These are phyloP conservation scores for Leccinum fuscescens DNA, from an alignment of 1,284 basidiomycete species.

Conservation along the genomic window DNA sequence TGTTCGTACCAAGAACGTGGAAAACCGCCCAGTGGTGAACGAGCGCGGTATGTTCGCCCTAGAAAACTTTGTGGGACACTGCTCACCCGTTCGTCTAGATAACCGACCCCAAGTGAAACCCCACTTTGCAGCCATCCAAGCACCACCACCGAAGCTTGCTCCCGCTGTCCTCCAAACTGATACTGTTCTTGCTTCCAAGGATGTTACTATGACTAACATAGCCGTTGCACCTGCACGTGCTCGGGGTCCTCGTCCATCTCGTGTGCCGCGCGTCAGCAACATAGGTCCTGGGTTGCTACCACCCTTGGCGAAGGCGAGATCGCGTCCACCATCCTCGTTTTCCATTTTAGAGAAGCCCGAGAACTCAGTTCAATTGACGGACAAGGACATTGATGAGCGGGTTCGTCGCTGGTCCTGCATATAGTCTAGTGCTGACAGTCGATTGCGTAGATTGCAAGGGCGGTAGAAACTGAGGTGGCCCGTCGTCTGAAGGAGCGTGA, in stretches of 20 bases:
- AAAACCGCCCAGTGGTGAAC: constrained; percentile 74
- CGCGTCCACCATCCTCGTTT: constrained; percentile 19
- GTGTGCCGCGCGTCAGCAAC: constrained; percentile 33
- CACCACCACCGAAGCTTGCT: constrained; percentile 44
- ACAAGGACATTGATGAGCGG: constrained; percentile 69
- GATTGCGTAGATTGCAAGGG: constrained; percentile 55
- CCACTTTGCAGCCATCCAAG: constrained; percentile 61
- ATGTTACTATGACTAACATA: constrained; percentile 10
- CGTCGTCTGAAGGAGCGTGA: constrained; percentile 61
- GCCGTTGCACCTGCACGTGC: constrained; percentile 21
- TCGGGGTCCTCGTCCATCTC: constrained; percentile 36
- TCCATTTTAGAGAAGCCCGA: constrained; percentile 25
- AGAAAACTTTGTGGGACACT: not conserved
- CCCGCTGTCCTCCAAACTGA: constrained; percentile 37
- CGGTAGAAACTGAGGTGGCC: constrained; percentile 70
- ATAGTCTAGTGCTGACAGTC: not conserved
- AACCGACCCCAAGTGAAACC: constrained; percentile 53
- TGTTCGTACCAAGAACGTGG: constrained; percentile 74
- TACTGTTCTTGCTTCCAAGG: constrained; percentile 16
- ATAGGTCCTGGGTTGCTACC: constrained; percentile 26
- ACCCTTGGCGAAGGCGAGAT: constrained; percentile 19
- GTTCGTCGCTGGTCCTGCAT: constrained; percentile 37
- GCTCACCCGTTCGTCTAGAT: constrained; percentile 37
- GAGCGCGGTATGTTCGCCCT: constrained; percentile 54
- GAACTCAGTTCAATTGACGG: constrained; percentile 44